Base-by-base conservation (phyloP, 2,329 filamentous ascomycete species). In the Allantophomopsis cytisporea region DNA sequence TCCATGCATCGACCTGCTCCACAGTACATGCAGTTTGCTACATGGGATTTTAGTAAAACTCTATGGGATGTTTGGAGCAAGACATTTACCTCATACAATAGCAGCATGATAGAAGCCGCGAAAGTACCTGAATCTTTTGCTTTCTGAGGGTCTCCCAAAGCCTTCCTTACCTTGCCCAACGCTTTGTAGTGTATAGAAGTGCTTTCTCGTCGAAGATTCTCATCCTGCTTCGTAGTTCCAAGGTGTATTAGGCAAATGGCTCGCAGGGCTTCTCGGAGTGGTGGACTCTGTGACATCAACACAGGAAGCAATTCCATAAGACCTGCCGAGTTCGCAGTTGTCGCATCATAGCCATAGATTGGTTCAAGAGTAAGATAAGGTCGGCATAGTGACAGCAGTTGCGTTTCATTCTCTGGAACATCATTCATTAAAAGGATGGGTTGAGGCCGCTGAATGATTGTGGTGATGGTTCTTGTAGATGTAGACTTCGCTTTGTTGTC, bases 1-100 rank as follows among this genome's bases (percentile, higher is more conserved):
- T 59, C 61, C 62, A 65, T 5, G 58, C 52, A 4, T 57, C 21
- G 6, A 31, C 18, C 20, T 43, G 30, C 17, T 28, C 35, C 45
- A 7, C 58, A 36, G 16, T 44, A 51, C 38, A 51, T 52, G 38
- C 47, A 50, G 34, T 41, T 21, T 36, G 58, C 56, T 15, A 51
- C 45, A 28, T 28, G 8, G 23, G 3, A 4, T 6, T 8, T 28
- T 28, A 28, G 23, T 10, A 12, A 6, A 28, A 8, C 8, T 8
- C 8, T 34, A 20, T 13, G 7, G 32, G 5, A 5, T 7, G 3
- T 18, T 14, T 34, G 32, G 32, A 34, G 32, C 14, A 15, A 15
- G 32, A 11, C 5, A 6, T 34, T 34, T 18, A 36, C 35, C 14
- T 38, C 23, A 20, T 38, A 34, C 11, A 34, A 28, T 7, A 37